These are phyloP conservation scores for Colletotrichum tabaci DNA, from an alignment of 2,329 filamentous ascomycete species.

Conservation along the genomic window DNA sequence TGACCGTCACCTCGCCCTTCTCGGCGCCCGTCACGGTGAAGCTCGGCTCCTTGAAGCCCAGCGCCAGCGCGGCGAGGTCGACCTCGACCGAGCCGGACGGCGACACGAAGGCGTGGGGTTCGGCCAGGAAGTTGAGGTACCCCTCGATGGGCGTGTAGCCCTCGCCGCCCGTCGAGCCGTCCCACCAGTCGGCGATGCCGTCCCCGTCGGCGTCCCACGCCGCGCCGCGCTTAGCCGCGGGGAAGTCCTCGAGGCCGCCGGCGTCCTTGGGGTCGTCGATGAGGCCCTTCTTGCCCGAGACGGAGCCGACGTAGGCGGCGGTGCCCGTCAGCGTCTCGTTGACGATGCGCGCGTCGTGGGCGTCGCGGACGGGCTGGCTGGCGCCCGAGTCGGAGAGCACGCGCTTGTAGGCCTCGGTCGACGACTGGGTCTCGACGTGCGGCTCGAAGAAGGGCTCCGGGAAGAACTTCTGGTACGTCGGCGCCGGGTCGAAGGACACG, in stretches of 20 bases:
- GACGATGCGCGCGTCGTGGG: slow-evolving; percentile 52
- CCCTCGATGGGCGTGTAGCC: slow-evolving; percentile 52
- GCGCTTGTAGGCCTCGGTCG: slow-evolving; percentile 53
- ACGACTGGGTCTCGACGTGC: slow-evolving; percentile 48
- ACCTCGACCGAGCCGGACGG: slow-evolving; percentile 46
- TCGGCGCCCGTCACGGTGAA: slow-evolving; percentile 36
- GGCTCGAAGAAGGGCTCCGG: slow-evolving; percentile 49
- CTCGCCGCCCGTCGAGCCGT: slow-evolving; percentile 50
- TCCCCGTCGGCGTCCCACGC: slow-evolving; percentile 52
- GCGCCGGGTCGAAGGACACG: slow-evolving; percentile 47
- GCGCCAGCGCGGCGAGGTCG: slow-evolving; percentile 47
- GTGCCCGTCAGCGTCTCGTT: slow-evolving; percentile 50
- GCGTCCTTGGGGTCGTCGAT: slow-evolving; percentile 52
- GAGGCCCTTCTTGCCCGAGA: slow-evolving; percentile 49
- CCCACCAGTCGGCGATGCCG: slow-evolving; percentile 55
- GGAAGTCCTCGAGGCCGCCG: slow-evolving; percentile 53
- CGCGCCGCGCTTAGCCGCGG: slow-evolving; percentile 44
- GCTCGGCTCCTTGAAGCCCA: slow-evolving; percentile 43
- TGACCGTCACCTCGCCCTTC: slow-evolving; percentile 42
- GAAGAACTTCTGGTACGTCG: slow-evolving; percentile 51
- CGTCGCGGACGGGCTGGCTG: slow-evolving; percentile 50
- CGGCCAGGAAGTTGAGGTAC: slow-evolving; percentile 54
- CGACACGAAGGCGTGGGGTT: slow-evolving; percentile 50
- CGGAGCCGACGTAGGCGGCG: slow-evolving; percentile 49
- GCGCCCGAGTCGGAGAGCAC: slow-evolving; percentile 52